Evolutionary conservation across 495 filamentous ascomycete species (phyloP).

Genomic region (Podospora tetraspora): DNA sequence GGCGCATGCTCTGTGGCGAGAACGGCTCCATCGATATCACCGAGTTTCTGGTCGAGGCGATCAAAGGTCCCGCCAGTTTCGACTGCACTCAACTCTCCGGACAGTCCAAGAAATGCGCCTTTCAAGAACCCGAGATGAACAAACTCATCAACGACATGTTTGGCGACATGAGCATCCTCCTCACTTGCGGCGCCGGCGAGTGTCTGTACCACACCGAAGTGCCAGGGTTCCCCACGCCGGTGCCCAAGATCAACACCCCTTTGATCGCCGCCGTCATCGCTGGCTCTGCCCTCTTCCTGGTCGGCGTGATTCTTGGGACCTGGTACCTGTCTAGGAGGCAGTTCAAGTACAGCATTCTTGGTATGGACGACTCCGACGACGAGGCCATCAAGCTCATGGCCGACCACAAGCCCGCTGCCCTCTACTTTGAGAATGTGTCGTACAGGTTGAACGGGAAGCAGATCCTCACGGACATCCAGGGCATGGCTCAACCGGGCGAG

Average conservation of each 20-base stretch:
- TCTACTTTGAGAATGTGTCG: constrained; percentile 83
- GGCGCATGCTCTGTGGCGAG: constrained; percentile 88
- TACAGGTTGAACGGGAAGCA: constrained; percentile 83
- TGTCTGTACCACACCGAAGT: constrained; percentile 89
- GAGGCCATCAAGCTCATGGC: constrained; percentile 78
- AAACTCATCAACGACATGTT: constrained; percentile 80
- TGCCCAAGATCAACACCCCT: constrained; percentile 96
- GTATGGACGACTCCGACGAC: constrained; percentile 86
- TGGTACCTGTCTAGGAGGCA: constrained; percentile 86
- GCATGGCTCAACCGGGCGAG: constrained; percentile 81
- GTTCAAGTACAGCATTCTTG: constrained; percentile 64
- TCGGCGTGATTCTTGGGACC: constrained; percentile 71
- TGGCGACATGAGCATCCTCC: constrained; percentile 79
- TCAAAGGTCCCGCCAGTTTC: constrained; percentile 83
- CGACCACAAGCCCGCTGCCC: constrained; percentile 82
- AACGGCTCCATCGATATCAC: constrained; percentile 85
- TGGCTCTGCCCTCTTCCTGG: constrained; percentile 77
- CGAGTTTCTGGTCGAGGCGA: constrained; percentile 73
- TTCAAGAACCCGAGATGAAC: constrained; percentile 88
- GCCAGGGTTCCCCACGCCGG: constrained; percentile 78
- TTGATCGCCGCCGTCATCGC: constrained; percentile 93
- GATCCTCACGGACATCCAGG: constrained; percentile 75
- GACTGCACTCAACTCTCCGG: constrained; percentile 59
- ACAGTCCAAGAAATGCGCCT: constrained; percentile 61
- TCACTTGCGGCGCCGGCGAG: constrained; percentile 81